These are phyloP conservation scores for Eucalyptus guilfoylei DNA, from an alignment of 345 rosid genomes.

Conservation along the genomic window DNA sequence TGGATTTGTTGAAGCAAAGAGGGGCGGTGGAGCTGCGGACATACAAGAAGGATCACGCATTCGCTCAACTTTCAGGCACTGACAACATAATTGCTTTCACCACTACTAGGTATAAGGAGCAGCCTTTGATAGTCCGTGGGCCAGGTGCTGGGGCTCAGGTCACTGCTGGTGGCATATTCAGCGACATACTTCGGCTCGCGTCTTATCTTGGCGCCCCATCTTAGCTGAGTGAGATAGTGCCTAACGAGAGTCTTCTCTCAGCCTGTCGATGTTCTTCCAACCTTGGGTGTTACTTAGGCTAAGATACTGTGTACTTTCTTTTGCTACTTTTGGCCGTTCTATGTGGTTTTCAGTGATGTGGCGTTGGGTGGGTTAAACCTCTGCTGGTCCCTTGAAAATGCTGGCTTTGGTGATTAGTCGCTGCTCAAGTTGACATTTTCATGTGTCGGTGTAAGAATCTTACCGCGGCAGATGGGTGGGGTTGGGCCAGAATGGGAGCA, in stretches of 20 bases:
- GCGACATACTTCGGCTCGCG: slow-evolving; percentile 79
- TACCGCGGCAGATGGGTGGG: background rate
- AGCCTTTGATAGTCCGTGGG: slow-evolving; percentile 90
- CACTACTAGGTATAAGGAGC: slow-evolving; percentile 76
- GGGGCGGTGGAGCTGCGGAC: slow-evolving; percentile 68
- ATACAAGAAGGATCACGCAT: slow-evolving; percentile 79
- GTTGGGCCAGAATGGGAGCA: background rate
- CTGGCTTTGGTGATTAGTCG: background rate
- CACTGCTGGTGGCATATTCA: slow-evolving; percentile 96
- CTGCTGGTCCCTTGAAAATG: background rate
- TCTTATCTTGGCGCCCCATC: slow-evolving; percentile 97
- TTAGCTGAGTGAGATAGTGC: background rate
- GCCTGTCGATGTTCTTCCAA: background rate
- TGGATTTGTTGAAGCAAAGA: slow-evolving; percentile 47
- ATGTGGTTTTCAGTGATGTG: background rate
- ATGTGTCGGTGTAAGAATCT: background rate
- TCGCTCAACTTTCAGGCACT: slow-evolving; percentile 83
- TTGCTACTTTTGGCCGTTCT: background rate
- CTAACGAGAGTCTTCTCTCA: background rate
- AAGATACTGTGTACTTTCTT: background rate
- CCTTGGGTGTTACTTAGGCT: background rate
- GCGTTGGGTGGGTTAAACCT: background rate
- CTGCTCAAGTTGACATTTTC: background rate
- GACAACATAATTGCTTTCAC: slow-evolving; percentile 98
- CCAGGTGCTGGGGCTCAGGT: slow-evolving; percentile 99